Conservation (phyloP, 495 filamentous ascomycete genomes). For the Podospora appendiculata region DNA sequence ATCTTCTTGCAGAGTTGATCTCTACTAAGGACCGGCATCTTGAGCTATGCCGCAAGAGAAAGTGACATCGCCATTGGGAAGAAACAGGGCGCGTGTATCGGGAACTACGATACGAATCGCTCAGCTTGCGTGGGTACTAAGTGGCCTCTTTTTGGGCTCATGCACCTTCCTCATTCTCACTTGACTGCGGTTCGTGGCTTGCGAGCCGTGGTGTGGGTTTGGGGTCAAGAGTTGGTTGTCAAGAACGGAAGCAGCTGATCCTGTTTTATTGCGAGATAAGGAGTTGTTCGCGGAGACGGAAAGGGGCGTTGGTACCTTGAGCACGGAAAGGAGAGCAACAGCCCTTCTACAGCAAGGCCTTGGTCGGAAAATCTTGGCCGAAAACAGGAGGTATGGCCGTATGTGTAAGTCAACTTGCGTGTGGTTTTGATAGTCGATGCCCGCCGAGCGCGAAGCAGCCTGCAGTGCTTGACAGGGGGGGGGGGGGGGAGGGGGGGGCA, state of each 20-base stretch:
- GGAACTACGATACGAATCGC: neutral
- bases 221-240: neutral
- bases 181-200: neutral
- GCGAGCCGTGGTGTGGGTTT: neutral
- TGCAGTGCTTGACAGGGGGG: neutral
- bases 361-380: neutral
- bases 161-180: conserved; percentile 2
- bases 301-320: neutral
- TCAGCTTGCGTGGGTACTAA: neutral
- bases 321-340: neutral
- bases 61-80: neutral
- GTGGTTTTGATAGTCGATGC: neutral
- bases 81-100: neutral
- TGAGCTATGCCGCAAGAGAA: conserved; percentile 1
- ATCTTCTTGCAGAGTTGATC: neutral
- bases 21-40: neutral
- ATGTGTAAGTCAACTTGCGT: neutral
- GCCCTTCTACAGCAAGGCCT: neutral
- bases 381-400: neutral
- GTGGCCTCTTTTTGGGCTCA: neutral
- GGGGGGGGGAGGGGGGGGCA: neutral
- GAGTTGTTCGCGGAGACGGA: neutral
- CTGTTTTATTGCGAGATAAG: neutral
- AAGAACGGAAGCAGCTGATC: neutral
- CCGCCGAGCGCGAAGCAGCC: neutral